phyloP scores from a whole-genome alignment of 345 rosid genomes.

The Hypericum androsaemum region DNA sequence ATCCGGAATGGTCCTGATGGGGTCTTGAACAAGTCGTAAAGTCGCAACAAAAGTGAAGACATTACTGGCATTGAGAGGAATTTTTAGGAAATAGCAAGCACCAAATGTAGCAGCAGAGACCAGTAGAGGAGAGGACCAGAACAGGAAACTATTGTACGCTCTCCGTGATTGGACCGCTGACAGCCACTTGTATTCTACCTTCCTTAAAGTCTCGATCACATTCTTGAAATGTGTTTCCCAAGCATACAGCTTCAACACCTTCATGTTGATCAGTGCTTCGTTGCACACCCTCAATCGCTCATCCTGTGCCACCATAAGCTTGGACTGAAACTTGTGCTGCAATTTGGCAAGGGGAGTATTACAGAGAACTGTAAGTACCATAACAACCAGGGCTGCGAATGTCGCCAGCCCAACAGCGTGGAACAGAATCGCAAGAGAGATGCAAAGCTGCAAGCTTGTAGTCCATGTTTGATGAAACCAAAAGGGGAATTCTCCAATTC shows the following conservation, averaged over 20 bases:
- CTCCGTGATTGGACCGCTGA: slow-evolving; percentile 69
- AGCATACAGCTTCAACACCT: slow-evolving; percentile 81
- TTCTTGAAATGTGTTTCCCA: slow-evolving; percentile 88
- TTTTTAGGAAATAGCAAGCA: slow-evolving; percentile 63
- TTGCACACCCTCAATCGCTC: slow-evolving; percentile 66
- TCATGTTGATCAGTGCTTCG: slow-evolving; percentile 88
- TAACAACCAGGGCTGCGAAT: slow-evolving; percentile 63
- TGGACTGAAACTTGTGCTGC: slow-evolving; percentile 73
- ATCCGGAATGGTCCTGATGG: slow-evolving; percentile 69
- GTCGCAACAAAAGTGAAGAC: slow-evolving; percentile 95
- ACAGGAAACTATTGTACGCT: slow-evolving; percentile 57
- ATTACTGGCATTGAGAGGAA: slow-evolving; percentile 73
- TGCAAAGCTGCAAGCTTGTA: slow-evolving; percentile 69
- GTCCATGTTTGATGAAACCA: slow-evolving; percentile 98
- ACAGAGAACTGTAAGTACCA: slow-evolving; percentile 62
- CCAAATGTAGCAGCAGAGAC: slow-evolving; percentile 84
- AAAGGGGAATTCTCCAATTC: slow-evolving; percentile 88
- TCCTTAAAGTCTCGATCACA: slow-evolving; percentile 63
- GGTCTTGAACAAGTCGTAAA: slow-evolving; percentile 82
- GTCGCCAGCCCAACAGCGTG: slow-evolving; percentile 82
- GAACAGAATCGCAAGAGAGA: slow-evolving; percentile 65
- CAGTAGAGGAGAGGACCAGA: slow-evolving; percentile 87
- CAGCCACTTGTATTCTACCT: slow-evolving; percentile 52
- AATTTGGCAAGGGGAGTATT: slow-evolving; percentile 89
- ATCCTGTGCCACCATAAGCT: slow-evolving; percentile 74